Evolutionary conservation across 164 flowering plant genomes (phyloP).

Genomic region (Hamamelis virginiana): DNA sequence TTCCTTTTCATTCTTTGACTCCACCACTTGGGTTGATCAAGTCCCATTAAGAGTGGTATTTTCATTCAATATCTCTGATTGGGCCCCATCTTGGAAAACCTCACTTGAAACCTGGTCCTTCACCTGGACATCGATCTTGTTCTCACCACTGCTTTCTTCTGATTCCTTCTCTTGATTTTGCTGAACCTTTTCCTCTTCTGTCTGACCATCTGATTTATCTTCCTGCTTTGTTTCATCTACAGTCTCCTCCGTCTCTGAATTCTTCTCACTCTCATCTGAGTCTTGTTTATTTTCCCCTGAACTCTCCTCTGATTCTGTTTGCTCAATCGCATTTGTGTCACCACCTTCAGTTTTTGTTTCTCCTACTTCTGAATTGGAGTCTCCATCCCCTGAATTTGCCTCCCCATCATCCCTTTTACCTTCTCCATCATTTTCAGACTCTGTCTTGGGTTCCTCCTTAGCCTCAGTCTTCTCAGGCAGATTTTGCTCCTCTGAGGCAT

Average conservation of each 20-base stretch:
- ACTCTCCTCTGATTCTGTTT: no score
- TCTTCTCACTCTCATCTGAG: no score
- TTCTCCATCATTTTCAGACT: slow-evolving; percentile 12
- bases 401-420: slow-evolving; percentile 11
- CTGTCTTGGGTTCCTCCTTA: slow-evolving; percentile 6
- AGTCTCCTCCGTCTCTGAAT: slow-evolving; percentile 12
- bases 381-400: neutral
- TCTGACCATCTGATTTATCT: no score
- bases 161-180: no score
- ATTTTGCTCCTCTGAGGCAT: neutral
- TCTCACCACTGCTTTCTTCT: no score
- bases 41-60: slow-evolving; percentile 36
- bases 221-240: no score
- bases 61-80: slow-evolving; percentile 47
- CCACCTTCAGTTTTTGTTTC: slow-evolving; percentile 10
- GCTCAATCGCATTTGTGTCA: neutral
- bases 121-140: neutral
- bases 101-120: slow-evolving; percentile 21
- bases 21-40: slow-evolving; percentile 46
- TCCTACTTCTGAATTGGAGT: neutral
- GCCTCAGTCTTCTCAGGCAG: neutral
- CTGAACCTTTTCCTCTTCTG: no score
- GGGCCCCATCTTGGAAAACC: slow-evolving; percentile 36
- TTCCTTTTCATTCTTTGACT: slow-evolving; percentile 48
- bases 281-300: no score